Conservation (phyloP, 2,329 filamentous ascomycete genomes). For the Rhytidhysteron rufulum region DNA sequence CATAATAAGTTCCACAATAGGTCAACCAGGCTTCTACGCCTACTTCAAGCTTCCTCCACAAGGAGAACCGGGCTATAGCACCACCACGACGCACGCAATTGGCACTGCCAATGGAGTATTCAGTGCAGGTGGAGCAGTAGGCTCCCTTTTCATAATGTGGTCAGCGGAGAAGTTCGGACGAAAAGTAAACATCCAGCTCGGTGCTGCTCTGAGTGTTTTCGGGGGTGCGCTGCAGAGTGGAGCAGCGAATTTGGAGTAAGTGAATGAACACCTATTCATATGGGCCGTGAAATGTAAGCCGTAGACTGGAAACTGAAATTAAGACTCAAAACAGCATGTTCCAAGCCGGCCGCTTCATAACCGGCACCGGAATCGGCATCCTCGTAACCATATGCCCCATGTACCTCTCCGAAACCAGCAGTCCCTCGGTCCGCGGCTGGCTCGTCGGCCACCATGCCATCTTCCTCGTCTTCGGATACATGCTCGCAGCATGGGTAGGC, state of each 20-base stretch:
- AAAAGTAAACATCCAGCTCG: conserved; percentile 46
- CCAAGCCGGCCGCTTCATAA: conserved; percentile 42
- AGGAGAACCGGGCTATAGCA: conserved; percentile 44
- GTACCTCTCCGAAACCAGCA: conserved; percentile 44
- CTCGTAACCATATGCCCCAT: conserved; percentile 44
- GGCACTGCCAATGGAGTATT: conserved; percentile 49
- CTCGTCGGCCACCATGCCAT: conserved; percentile 40
- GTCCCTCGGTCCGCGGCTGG: conserved; percentile 40
- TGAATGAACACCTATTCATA: too few relatives aligned
- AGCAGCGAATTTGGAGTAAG: conserved; percentile 39
- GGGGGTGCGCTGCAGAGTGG: conserved; percentile 47
- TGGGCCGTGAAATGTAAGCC: too few relatives aligned
- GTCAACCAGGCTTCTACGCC: conserved; percentile 50
- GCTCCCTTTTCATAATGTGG: conserved; percentile 50
- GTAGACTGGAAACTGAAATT: too few relatives aligned
- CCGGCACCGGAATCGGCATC: conserved; percentile 41
- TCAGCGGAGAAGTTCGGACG: conserved; percentile 43
- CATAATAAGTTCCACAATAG: conserved; percentile 51
- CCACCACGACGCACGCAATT: conserved; percentile 45
- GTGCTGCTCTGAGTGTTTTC: conserved; percentile 41
- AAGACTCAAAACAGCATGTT: conserved; percentile 44
- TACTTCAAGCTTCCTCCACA: conserved; percentile 46
- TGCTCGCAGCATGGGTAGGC: conserved; percentile 44
- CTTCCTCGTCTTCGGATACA: conserved; percentile 47
- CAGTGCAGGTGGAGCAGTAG: conserved; percentile 47